Base-by-base conservation (phyloP, 2,329 filamentous ascomycete species). In the Shiraia sp. region DNA sequence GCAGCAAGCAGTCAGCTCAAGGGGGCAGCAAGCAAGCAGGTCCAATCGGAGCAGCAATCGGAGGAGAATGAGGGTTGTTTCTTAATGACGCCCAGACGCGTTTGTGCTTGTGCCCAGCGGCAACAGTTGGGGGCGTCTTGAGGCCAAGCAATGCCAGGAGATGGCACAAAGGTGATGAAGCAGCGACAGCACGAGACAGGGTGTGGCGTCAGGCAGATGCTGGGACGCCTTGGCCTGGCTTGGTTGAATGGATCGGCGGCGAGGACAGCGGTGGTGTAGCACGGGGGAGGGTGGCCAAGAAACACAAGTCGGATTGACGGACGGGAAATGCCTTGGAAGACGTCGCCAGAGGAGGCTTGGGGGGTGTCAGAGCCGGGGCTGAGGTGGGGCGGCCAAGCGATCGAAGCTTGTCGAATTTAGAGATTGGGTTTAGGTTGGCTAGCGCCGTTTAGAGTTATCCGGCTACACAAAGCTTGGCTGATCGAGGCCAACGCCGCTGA, bases 351-450 rank as follows among this genome's bases (percentile, higher is more conserved):
- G 37, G 48, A 46, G 54, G 42, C 53, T 57, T 61, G 56, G 55
- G 23, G 53, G 43, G 57, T 57, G 59, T 60, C 57, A 57, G 55
- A 44, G 42, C 53, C 35, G 42, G 50, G 51, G 29, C 36, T 10
- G 35, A 16, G 45, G 47, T 55, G 57, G 57, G 30, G 13, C 36
- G 17, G 53, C 58, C 61, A 63, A 65, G 61, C 38, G 36, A 47
- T 51, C 44, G 45, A 63, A 66, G 62, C 63, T 66, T 66, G 63
- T 66, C 57, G 30, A 50, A 42, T 48, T 56, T 59, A 61, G 62
- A 59, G 55, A 61, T 61, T 56, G 42, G 59, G 60, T 59, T 64
- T 60, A 59, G 52, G 57, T 64, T 62, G 54, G 38, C 50, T 60
- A 55, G 58, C 52, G 53, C 35, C 37, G 49, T 55, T 58, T 55